Percentiles rank a stretch among this genome's conserved stretches.
phyloP scores from a whole-genome alignment of 2,329 filamentous ascomycete species.

The Dactylellina drechsleri region DNA sequence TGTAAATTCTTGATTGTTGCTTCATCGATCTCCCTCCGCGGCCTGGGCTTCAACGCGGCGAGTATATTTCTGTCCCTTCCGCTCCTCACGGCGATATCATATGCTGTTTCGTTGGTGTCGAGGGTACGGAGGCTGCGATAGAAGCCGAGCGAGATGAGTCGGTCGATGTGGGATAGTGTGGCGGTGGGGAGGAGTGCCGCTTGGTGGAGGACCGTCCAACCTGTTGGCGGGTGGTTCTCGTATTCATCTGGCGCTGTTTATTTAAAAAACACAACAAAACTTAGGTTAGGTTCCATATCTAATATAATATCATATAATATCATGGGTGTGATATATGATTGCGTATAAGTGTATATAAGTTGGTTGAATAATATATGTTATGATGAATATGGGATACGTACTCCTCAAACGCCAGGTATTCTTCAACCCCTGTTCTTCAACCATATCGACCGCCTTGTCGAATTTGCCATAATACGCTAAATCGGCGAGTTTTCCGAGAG shows the following conservation, averaged over 20 bases:
- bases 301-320: too few species aligned
- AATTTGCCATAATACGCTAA: conserved; percentile 32
- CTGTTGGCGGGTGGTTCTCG: conserved; percentile 24
- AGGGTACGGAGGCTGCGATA: conserved; percentile 27
- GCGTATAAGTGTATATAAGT: too few species aligned
- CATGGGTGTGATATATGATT: too few species aligned
- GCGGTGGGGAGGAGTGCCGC: conserved; percentile 19
- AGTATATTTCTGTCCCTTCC: conserved; percentile 27
- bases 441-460: conserved; percentile 35
- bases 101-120: conserved; percentile 42
- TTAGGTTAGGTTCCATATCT: too few species aligned
- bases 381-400: conserved; percentile 5
- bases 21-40: conserved; percentile 7
- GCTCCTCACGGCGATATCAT: conserved; percentile 36
- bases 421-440: conserved; percentile 12
- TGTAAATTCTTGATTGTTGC: conserved; percentile 34
- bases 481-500: conserved; percentile 28
- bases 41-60: conserved; percentile 29
- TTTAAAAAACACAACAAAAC: too few species aligned
- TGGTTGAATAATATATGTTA: not conserved
- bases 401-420: conserved; percentile 45
- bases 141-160: conserved; percentile 36
- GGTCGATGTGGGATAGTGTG: conserved; percentile 32
- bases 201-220: conserved; percentile 49
- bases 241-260: conserved; percentile 20